Evolutionary conservation across 139 green algal genomes (phyloP).

Genomic region (Picochlorum costavermella): DNA sequence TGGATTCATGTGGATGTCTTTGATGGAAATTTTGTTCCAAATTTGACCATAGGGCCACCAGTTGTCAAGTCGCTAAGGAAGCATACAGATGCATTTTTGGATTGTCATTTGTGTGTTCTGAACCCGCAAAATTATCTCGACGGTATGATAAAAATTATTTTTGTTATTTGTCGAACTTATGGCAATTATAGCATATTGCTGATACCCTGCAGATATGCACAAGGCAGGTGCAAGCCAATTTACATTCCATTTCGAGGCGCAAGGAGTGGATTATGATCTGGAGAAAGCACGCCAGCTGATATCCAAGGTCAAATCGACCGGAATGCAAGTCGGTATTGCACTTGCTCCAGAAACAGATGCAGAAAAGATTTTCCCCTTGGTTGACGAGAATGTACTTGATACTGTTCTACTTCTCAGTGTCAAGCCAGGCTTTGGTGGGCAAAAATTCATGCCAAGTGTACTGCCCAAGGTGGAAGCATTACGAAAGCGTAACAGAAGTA

Average conservation of each 20-base stretch:
- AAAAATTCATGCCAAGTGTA: constrained; percentile 61
- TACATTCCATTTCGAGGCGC: constrained; percentile 87
- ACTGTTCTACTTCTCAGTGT: constrained; percentile 76
- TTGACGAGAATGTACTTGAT: constrained; percentile 28
- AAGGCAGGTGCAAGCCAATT: constrained; percentile 75
- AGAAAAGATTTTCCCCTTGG: constrained; percentile 44
- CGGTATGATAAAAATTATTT: background rate
- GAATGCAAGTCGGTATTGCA: constrained; percentile 74
- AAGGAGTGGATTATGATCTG: constrained; percentile 18
- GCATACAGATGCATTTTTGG: constrained; percentile 73
- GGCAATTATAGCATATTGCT: background rate
- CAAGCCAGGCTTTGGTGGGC: constrained; percentile 79
- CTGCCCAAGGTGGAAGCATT: constrained; percentile 57
- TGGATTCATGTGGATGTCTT: constrained; percentile 65
- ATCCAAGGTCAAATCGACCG: constrained; percentile 26
- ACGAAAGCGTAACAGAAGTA: constrained; percentile 34
- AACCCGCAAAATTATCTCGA: constrained; percentile 27
- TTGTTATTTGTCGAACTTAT: background rate
- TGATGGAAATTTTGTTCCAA: constrained; percentile 90
- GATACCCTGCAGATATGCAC: constrained; percentile 35
- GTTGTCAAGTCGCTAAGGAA: constrained; percentile 73
- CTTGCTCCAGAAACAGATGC: constrained; percentile 61
- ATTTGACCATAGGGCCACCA: constrained; percentile 84
- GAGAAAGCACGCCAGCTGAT: constrained; percentile 18
- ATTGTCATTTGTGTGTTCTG: constrained; percentile 67